These are phyloP conservation scores for Glarea lozoyensis DNA, from an alignment of 495 filamentous ascomycete species.

Conservation along the genomic window DNA sequence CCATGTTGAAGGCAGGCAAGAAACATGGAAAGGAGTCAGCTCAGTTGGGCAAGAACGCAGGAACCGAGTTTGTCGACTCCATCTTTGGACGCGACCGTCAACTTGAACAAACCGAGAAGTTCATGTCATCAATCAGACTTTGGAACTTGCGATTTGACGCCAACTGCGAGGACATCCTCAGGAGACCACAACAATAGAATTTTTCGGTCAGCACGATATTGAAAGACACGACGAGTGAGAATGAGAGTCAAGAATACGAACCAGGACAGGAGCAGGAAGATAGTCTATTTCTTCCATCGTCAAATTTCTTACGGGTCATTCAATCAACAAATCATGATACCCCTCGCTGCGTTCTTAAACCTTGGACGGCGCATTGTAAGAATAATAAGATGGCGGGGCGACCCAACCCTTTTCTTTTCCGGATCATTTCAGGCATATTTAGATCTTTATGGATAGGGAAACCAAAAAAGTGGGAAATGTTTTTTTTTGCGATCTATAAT, in stretches of 20 bases:
- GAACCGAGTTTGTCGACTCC: conserved; percentile 92
- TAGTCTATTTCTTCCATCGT: conserved; percentile 11
- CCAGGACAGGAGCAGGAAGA: not conserved
- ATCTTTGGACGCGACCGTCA: conserved; percentile 92
- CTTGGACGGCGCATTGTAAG: conserved; percentile 5
- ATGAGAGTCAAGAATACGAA: not conserved
- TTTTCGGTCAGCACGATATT: too few relatives aligned
- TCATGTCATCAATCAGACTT: conserved; percentile 86
- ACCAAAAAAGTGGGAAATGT: too few relatives aligned
- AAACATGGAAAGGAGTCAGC: conserved; percentile 55
- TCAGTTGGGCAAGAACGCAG: conserved; percentile 85
- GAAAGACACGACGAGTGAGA: too few relatives aligned
- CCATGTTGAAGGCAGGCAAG: conserved; percentile 59
- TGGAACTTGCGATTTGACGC: conserved; percentile 96
- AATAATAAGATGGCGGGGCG: conserved; percentile 7
- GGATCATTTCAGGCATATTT: conserved; percentile 6
- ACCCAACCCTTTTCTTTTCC: conserved; percentile 3
- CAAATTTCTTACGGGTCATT: conserved; percentile 12
- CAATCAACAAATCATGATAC: conserved; percentile 17
- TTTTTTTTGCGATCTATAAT: too few relatives aligned
- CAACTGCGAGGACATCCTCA: conserved; percentile 87
- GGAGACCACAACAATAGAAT: conserved; percentile 19
- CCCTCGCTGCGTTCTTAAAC: conserved; percentile 13
- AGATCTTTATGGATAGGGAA: conserved; percentile 12
- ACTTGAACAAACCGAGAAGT: conserved; percentile 84